Conservation (phyloP, 441 rosid species). For the Eruca vesicaria region DNA sequence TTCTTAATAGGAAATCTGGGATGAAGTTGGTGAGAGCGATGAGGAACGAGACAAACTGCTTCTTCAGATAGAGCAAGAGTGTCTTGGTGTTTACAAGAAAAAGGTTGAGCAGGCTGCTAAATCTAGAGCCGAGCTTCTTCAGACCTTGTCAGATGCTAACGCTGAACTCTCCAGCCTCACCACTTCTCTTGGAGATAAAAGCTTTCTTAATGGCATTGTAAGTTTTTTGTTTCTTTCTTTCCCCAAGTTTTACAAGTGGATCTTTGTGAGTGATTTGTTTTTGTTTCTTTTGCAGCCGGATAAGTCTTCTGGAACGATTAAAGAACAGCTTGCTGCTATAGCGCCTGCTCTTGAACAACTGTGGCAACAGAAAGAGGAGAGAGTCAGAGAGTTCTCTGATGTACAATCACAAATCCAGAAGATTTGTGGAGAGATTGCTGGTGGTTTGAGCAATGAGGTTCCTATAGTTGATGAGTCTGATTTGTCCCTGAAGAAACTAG, state of each 20-base stretch:
- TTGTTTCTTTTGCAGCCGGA: conserved; percentile 55
- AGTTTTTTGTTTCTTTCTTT: conserved; percentile 25
- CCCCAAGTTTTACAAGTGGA: not conserved
- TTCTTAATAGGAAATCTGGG: conserved; percentile 90
- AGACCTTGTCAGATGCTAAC: conserved; percentile 83
- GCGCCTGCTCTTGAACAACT: conserved; percentile 89
- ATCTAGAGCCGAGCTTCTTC: conserved; percentile 87
- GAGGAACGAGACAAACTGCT: conserved; percentile 89
- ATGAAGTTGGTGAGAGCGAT: conserved; percentile 96
- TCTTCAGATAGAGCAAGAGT: conserved; percentile 92
- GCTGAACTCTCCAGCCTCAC: conserved; percentile 79
- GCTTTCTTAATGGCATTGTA: conserved; percentile 57
- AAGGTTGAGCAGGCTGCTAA: conserved; percentile 90
- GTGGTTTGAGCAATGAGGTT: conserved; percentile 55
- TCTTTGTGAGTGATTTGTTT: not conserved
- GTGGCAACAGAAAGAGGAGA: conserved; percentile 93
- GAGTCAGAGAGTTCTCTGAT: conserved; percentile 80
- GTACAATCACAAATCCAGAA: conserved; percentile 88
- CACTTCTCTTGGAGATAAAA: conserved; percentile 84
- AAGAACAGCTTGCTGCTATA: conserved; percentile 91
- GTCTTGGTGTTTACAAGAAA: conserved; percentile 93
- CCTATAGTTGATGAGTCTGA: conserved; percentile 89
- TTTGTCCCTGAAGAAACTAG: conserved; percentile 73
- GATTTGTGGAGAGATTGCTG: conserved; percentile 90
- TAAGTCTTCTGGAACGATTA: conserved; percentile 79